These are phyloP conservation scores for Canavalia ensiformis DNA, from an alignment of 306 rosid species.

Conservation along the genomic window DNA sequence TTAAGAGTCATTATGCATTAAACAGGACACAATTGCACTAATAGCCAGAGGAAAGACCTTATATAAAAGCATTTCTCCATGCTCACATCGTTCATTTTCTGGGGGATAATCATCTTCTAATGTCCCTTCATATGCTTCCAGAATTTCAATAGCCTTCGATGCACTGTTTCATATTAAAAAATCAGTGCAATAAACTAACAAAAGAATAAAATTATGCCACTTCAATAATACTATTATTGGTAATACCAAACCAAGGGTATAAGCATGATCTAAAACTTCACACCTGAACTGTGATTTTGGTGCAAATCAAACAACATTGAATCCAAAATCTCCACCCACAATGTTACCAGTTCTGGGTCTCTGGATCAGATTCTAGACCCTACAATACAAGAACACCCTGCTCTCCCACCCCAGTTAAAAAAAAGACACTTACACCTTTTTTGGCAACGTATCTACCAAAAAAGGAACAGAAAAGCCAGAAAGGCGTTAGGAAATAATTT, in stretches of 20 bases:
- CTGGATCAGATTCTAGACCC: not conserved
- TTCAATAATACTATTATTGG: conserved; percentile 25
- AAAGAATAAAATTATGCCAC: conserved; percentile 20
- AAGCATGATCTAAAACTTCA: not conserved
- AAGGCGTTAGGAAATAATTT: not conserved
- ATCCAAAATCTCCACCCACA: not conserved
- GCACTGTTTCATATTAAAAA: conserved; percentile 61
- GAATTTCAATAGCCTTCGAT: conserved; percentile 89
- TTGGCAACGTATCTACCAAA: conserved; percentile 6
- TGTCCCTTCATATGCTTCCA: conserved; percentile 98
- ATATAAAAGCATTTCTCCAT: conserved; percentile 94
- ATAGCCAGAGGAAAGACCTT: conserved; percentile 66
- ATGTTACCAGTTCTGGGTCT: not conserved
- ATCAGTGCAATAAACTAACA: conserved; percentile 25
- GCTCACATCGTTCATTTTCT: conserved; percentile 90
- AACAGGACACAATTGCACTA: conserved; percentile 39
- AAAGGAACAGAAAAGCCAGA: conserved; percentile 4
- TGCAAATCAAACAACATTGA: not conserved
- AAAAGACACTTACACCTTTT: not conserved
- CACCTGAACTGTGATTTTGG: conserved; percentile 5
- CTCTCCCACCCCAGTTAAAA: not conserved
- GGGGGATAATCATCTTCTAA: conserved; percentile 97
- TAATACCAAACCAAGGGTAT: conserved; percentile 21
- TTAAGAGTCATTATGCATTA: conserved; percentile 6
- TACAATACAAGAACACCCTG: not conserved